A percentile compares a stretch with the other conserved stretches of the same genome.
These are phyloP conservation scores for Cladosporium oxysporum DNA, from an alignment of 2,329 filamentous ascomycete species.

Conservation along the genomic window DNA sequence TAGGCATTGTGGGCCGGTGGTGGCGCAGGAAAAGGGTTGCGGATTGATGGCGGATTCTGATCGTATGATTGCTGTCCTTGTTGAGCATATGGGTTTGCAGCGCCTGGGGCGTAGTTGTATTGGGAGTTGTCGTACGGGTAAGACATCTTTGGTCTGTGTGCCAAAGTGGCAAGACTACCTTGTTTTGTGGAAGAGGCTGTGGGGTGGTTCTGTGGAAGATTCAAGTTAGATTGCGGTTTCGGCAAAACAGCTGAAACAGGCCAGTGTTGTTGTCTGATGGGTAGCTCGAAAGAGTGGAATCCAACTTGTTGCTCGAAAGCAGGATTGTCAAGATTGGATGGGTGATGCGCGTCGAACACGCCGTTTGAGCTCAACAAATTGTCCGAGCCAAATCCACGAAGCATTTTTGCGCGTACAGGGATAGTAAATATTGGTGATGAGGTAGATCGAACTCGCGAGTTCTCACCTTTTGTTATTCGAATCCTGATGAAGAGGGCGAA, in stretches of 20 bases:
- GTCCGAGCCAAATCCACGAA: background rate
- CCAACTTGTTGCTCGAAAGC: background rate
- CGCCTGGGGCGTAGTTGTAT: constrained; percentile 29
- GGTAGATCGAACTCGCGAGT: background rate
- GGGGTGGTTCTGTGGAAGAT: background rate
- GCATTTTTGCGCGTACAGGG: background rate
- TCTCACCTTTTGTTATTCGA: constrained; percentile 4
- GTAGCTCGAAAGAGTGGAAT: background rate
- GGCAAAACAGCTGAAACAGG: background rate
- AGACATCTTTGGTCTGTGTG: constrained; percentile 15
- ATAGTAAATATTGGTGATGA: background rate
- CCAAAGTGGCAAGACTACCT: background rate
- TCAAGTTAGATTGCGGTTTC: background rate
- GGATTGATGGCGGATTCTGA: constrained; percentile 64
- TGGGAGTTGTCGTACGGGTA: constrained; percentile 24
- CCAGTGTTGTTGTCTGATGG: background rate
- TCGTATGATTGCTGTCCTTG: constrained; percentile 32
- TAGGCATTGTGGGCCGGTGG: constrained; percentile 39
- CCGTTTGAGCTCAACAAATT: background rate
- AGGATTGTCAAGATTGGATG: background rate
- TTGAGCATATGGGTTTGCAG: constrained; percentile 50
- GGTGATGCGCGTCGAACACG: background rate
- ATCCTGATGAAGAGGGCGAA: background rate
- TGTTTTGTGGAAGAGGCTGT: background rate
- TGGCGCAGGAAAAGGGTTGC: constrained; percentile 77